phyloP scores from a whole-genome alignment of 2,329 filamentous ascomycete species.

The Pseudocercospora fijiensis region DNA sequence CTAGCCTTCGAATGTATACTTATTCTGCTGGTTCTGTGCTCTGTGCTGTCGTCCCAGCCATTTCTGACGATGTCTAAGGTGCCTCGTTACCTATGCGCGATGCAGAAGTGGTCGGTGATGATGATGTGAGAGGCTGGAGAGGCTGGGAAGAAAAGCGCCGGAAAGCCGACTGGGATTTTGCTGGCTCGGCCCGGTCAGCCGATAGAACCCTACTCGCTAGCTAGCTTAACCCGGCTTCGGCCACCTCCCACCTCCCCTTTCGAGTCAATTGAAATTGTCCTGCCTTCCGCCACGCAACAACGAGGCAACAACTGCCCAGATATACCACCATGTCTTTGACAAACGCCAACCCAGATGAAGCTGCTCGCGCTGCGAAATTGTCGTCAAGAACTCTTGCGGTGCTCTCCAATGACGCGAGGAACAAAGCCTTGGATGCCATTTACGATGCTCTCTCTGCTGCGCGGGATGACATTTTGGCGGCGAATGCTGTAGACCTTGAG shows the following conservation, averaged over 20 bases:
- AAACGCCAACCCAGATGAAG: conserved; percentile 74
- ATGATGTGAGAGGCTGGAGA: too few species aligned
- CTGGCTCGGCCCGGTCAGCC: too few species aligned
- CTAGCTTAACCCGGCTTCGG: background rate
- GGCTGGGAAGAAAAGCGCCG: too few species aligned
- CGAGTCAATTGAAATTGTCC: conserved; percentile 2
- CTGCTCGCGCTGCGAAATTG: conserved; percentile 72
- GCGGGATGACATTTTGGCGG: conserved; percentile 75
- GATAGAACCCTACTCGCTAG: too few species aligned
- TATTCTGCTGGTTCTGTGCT: conserved; percentile 10
- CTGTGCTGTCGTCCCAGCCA: conserved; percentile 8
- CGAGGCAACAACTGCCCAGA: background rate
- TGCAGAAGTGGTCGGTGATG: too few species aligned
- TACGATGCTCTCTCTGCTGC: conserved; percentile 70
- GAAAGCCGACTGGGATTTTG: too few species aligned
- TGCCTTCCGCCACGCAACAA: background rate
- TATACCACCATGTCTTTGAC: conserved; percentile 74
- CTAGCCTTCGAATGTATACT: conserved; percentile 12
- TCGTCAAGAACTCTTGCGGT: conserved; percentile 82
- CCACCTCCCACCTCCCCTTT: background rate
- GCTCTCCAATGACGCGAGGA: conserved; percentile 71
- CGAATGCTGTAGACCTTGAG: conserved; percentile 80
- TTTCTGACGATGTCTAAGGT: background rate
- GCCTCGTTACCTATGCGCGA: conserved; percentile 9
- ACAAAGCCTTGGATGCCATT: conserved; percentile 80